Evolutionary conservation across 495 filamentous ascomycete species (phyloP), one percentile per base, ranked within the genome.

Genomic region (Darksidea phi): DNA sequence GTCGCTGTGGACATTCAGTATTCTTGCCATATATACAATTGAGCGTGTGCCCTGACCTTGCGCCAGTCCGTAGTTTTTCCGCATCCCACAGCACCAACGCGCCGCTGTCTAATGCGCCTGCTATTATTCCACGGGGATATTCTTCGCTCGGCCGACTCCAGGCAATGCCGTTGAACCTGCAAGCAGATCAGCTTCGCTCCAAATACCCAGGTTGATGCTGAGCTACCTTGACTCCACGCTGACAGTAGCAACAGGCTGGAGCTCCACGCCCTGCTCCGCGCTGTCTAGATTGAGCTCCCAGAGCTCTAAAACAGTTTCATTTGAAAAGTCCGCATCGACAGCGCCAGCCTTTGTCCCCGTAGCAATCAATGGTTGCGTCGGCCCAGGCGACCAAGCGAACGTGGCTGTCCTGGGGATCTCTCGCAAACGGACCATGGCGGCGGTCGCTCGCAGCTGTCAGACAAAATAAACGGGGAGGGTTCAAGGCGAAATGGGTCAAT

Each of bases 51-150:
- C 25, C 74, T 48, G 60, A 85, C 83, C 76, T 79, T 66, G 79
- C 76, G 57, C 85, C 84, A 53, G 75, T 76, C 49, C 89, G 80
- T 63, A 96, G 82, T 78, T 91, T 94, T 74, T 89, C 87, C 37
- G 90, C 95, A 73, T 95, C 90, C 92, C 92, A 99, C 46, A 99
- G 75, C 74, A 95, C 89, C 55, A 99, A 81, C n/a, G 91, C 88
- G 23, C 95, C 95, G 77, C 95, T 96, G 73, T 99, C 95, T 62
- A 97, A 79, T 63, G 89, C 94, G 67, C 93, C 95, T 32, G 95
- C 94, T 75, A 99, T 88, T 59, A 99, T 86, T 50, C 94, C 95
- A 59, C 82, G 79, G 1, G 86, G 85, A 60, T 88, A 81, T 54
- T 88, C 86, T 48, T 87, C 85, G 61, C 84, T 88, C 47, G 87